These are phyloP conservation scores for Jimgerdemannia flammicorona DNA, from an alignment of 192 early-diverging fungal genomes.

Conservation along the genomic window DNA sequence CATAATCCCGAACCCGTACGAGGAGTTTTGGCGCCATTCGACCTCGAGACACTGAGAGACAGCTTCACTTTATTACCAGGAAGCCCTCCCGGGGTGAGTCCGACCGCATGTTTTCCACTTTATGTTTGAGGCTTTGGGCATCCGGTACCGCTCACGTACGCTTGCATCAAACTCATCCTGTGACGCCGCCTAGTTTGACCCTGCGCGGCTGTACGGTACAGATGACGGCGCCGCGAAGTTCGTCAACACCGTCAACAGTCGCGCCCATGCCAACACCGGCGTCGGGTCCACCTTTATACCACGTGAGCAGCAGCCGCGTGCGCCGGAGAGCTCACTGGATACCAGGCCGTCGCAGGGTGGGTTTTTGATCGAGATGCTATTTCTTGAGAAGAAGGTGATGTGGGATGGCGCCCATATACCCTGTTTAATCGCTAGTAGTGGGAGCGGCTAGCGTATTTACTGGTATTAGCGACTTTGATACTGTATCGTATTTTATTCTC, in stretches of 20 bases:
- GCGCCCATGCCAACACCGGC: background rate
- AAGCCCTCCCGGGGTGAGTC: conserved; percentile 28
- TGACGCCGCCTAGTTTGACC: background rate
- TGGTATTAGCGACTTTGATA: background rate
- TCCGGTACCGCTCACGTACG: too few relatives aligned
- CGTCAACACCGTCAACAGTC: background rate
- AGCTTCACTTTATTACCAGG: conserved; percentile 25
- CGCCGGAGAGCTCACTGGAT: background rate
- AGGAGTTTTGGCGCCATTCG: conserved; percentile 18
- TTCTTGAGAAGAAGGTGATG: too few relatives aligned
- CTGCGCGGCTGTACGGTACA: background rate
- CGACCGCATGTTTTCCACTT: background rate
- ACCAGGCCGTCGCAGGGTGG: background rate
- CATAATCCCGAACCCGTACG: conserved; percentile 23
- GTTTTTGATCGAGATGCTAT: too few relatives aligned
- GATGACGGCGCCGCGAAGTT: background rate
- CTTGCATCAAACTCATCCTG: background rate
- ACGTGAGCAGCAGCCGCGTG: background rate
- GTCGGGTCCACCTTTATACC: background rate
- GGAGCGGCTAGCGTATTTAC: background rate
- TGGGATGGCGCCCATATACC: too few relatives aligned
- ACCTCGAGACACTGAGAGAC: conserved; percentile 23
- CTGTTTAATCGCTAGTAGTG: background rate
- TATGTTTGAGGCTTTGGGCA: too few relatives aligned
- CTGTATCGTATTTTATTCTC: background rate